Evolutionary conservation across 2,329 filamentous ascomycete species (phyloP), one percentile per base, ranked within the genome.

Genomic region (Fusarium sororula): DNA sequence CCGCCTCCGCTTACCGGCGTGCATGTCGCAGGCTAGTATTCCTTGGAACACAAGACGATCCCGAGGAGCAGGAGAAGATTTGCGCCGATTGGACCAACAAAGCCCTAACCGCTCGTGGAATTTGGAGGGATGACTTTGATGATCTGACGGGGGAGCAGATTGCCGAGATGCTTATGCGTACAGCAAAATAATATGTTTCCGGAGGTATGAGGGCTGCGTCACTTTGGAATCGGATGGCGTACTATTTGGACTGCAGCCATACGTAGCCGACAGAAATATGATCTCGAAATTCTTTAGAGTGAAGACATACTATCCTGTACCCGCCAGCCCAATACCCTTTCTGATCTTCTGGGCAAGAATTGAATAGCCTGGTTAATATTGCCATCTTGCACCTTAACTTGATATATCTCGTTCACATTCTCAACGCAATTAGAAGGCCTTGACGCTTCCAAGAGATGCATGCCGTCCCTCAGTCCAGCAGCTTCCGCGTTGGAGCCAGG

Each of bases 161-260:
- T 26, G 50, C 50, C 17, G 50, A 53, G 17, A 6, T 53, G 17
- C 9, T 53, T 22, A 37, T 37, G 13, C 18, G 12, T 22, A 37
- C n/a, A 3, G 3, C 17, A 37, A 11, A 26, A 53, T 37, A 9
- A 53, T 26, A 11, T 26, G 17, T 20, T 12, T 22, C 32, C 2
- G n/a, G 32, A 37, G 2, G n/a, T 26, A 6, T 6, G 3, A 20
- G 8, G 32, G 32, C 17, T 37, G 18, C 2, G 17, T 22, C n/a
- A 26, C 30, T 14, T 7, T 11, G 4, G 8, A 15, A 7, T 26
- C 4, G 1, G 4, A 37, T 26, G 14, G 0, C 4, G 17, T 20
- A 4, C 26, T 56, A 11, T 14, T 28, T 22, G 9, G 18, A 28
- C 6, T 7, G 2, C 3, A 4, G 18, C 6, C 18, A 47, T 5